Percentiles rank a stretch among this genome's conserved stretches.
phyloP scores from a whole-genome alignment of 441 rosid species.

The Rhodomyrtus psidioides region DNA sequence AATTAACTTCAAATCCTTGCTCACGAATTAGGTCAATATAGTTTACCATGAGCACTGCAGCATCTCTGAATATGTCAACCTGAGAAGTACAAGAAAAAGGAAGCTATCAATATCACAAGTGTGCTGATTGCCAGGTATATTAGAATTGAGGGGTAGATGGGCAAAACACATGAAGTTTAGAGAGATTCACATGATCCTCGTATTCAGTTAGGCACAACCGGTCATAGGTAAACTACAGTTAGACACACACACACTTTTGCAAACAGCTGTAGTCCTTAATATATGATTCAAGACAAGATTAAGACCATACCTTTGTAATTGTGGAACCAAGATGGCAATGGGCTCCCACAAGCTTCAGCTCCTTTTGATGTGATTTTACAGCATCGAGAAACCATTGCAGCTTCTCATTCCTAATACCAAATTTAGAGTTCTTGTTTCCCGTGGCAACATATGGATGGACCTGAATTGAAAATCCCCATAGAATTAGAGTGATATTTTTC shows the following conservation, averaged over 20 bases:
- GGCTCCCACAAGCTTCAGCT: conserved; percentile 92
- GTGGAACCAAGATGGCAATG: conserved; percentile 99
- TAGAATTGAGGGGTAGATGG: too few species aligned
- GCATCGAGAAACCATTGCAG: conserved; percentile 97
- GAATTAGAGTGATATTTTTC: neutral
- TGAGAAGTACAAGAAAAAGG: conserved; percentile 11
- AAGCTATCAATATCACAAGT: neutral
- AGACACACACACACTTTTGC: too few species aligned
- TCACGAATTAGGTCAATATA: conserved; percentile 80
- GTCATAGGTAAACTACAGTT: too few species aligned
- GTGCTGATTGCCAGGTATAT: too few species aligned
- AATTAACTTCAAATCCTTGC: conserved; percentile 84
- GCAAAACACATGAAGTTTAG: neutral
- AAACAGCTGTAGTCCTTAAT: too few species aligned
- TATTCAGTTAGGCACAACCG: too few species aligned
- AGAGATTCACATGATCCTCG: too few species aligned
- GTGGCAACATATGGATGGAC: conserved; percentile 99
- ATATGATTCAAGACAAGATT: neutral
- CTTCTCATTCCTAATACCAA: conserved; percentile 97
- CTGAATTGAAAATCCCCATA: conserved; percentile 20
- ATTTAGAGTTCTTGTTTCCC: conserved; percentile 95
- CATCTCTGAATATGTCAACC: conserved; percentile 98
- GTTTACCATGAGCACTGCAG: conserved; percentile 86
- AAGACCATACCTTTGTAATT: conserved; percentile 67
- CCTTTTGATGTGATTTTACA: conserved; percentile 78